Evolutionary conservation across 1,139 yeast genomes (phyloP), one percentile per base, ranked within the genome.

Genomic region (Yamadazyma triangularis): DNA sequence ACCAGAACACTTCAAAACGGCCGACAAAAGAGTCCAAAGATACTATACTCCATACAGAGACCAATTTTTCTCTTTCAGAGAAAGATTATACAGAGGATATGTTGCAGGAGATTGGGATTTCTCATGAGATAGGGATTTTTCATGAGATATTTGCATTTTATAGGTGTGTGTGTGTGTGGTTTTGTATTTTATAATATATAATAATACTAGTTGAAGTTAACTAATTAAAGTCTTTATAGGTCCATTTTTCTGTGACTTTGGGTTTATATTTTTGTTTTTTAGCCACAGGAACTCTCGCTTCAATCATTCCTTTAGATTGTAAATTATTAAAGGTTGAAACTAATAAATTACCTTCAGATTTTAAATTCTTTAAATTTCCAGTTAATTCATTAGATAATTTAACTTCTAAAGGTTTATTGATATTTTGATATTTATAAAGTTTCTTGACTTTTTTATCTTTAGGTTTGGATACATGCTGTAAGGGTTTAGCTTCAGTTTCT

Each of bases 301-400:
- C 98, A 35, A 91, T 70, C 51, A 82, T 74, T 44, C 98, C 99
- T 28, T 79, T 70, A 39, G 85, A 74, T 61, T 91, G 97, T 43
- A 91, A 58, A 36, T 74, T 76, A 54, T 80, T 70, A 79, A 91
- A 80, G 41, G 87, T 79, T 50, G 89, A 96, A 45, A 82, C 79
- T 30, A 87, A 67, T 37, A 87, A 62, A 51, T 83, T 86, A 14
- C 98, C 98, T 62, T 93, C 98, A 0, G 97, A 94, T 53, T 76
- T 84, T 51, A 91, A 65, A 43, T 80, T 75, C 55, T 96, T 76
- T 51, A 93, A 67, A 18, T 94, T 85, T 45, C 85, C 93, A 19
- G 84, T 77, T 41, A 93, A 70, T 58, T 91, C 98, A 51, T 87
- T 91, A 12, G 95, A 78, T 33, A 93, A 72, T 58, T 91, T 91